phyloP scores from a whole-genome alignment of 192 early-diverging fungal genomes.

The Mortierella hygrophila region DNA sequence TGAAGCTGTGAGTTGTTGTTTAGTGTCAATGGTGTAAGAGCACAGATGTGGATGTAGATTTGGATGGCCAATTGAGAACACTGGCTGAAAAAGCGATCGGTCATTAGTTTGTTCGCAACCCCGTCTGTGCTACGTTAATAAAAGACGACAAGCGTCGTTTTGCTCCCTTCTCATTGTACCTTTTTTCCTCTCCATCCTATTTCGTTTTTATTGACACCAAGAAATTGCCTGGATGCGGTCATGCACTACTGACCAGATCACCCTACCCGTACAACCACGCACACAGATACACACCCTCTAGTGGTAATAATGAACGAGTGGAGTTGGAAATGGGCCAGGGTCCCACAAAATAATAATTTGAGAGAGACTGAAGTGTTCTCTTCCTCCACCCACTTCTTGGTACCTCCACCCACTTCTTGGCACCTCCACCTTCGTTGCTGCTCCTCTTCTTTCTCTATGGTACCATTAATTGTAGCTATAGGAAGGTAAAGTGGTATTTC shows the following conservation, averaged over 20 bases:
- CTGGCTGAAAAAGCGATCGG: background rate
- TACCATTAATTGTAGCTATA: background rate
- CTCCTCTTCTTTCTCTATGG: background rate
- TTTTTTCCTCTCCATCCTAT: background rate
- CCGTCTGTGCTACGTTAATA: background rate
- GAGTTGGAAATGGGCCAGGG: background rate
- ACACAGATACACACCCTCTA: background rate
- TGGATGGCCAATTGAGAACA: background rate
- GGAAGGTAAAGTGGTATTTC: background rate
- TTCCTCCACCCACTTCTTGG: constrained; percentile 3
- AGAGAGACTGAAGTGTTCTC: background rate
- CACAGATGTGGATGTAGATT: background rate
- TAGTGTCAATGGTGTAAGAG: too few species aligned
- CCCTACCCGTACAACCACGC: background rate
- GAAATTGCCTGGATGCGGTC: background rate
- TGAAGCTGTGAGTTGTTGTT: background rate
- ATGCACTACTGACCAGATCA: background rate
- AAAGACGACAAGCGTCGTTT: background rate
- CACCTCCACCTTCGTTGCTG: background rate
- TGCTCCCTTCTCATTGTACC: constrained; percentile 1
- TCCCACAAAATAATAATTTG: background rate
- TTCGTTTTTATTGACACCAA: background rate
- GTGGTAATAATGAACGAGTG: background rate
- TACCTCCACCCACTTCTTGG: constrained; percentile 1
- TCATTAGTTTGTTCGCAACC: background rate